Evolutionary conservation across 768 basidiomycete species (phyloP), one percentile per base, ranked within the genome.

Genomic region (Gloeophyllum trabeum): DNA sequence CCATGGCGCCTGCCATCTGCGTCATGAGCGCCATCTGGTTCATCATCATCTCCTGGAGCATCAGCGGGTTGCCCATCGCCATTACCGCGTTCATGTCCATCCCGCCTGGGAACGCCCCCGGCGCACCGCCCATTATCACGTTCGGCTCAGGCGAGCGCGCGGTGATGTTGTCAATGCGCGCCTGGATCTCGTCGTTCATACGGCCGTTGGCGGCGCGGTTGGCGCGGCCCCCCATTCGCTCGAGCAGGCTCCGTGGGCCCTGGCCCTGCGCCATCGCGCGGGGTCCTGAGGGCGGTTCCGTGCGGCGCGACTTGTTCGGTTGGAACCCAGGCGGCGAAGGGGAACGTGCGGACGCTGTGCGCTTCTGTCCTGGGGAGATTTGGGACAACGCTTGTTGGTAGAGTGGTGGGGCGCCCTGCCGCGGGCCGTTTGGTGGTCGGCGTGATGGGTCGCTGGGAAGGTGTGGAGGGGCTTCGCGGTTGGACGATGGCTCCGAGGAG

Each of bases 11-110:
- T 32, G 86, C 85, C 79, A 94, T 86, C 62, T 92, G 89, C 43
- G 84, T 79, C 91, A 93, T 92, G 54, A 93, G 70, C 21, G 87
- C 82, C 84, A 89, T 88, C 57, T 91, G 83, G 58, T 75, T 85
- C 75, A 86, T 80, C 77, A 92, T 80, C 73, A 92, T 81, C 56
- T 89, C 89, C 60, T 91, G 90, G 50, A 93, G 60, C 61, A 82
- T 62, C 46, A 86, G 49, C 30, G 83, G 80, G 51, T 80, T 87
- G 36, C 71, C 61, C 65, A 75, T 75, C 43, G 67, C 67, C 35
- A 62, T 69, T 64, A 78, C 66, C 5, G 70, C 65, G 43, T 65
- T 69, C 74, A 82, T 80, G 55, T 88, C 79, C 73, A 82, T 73
- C 32, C 66, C 63, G 47, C 59, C 55, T 32, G 36, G 36, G 36